phyloP scores from a whole-genome alignment of 805 yeast genomes.

The Candida saitoana region DNA sequence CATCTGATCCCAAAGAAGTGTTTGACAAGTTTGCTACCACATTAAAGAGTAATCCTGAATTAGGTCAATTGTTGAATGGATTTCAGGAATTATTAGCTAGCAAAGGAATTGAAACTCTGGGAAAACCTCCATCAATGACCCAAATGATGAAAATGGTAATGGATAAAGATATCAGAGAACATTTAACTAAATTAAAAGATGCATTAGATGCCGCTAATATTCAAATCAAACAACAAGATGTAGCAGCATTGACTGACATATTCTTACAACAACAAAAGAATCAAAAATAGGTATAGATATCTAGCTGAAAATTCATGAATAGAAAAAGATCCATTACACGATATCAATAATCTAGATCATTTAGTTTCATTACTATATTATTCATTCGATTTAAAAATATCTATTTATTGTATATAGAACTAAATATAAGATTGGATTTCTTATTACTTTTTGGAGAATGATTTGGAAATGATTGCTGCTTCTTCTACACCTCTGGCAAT shows the following conservation, averaged over 20 bases:
- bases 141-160: slow-evolving; percentile 35
- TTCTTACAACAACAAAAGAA: slow-evolving; percentile 7
- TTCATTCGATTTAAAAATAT: too few relatives aligned
- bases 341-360: too few relatives aligned
- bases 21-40: slow-evolving; percentile 14
- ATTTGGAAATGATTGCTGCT: slow-evolving; percentile 77
- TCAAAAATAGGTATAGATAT: background rate
- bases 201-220: slow-evolving; percentile 31
- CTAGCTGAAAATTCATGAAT: too few relatives aligned
- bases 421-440: too few relatives aligned
- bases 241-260: slow-evolving; percentile 19
- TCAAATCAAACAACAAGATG: slow-evolving; percentile 28
- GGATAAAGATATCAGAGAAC: slow-evolving; percentile 32
- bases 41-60: slow-evolving; percentile 26
- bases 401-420: too few relatives aligned
- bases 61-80: slow-evolving; percentile 23
- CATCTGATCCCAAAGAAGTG: slow-evolving; percentile 9
- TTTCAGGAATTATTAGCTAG: slow-evolving; percentile 26
- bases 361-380: too few relatives aligned
- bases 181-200: slow-evolving; percentile 23
- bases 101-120: slow-evolving; percentile 30
- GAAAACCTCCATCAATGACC: slow-evolving; percentile 31
- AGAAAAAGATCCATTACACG: too few relatives aligned
- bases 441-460: slow-evolving; percentile 39
- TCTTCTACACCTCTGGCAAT: slow-evolving; percentile 87